Evolutionary conservation across 2,329 filamentous ascomycete species (phyloP), one percentile per base, ranked within the genome.

Genomic region (Clarireedia homoeocarpa): DNA sequence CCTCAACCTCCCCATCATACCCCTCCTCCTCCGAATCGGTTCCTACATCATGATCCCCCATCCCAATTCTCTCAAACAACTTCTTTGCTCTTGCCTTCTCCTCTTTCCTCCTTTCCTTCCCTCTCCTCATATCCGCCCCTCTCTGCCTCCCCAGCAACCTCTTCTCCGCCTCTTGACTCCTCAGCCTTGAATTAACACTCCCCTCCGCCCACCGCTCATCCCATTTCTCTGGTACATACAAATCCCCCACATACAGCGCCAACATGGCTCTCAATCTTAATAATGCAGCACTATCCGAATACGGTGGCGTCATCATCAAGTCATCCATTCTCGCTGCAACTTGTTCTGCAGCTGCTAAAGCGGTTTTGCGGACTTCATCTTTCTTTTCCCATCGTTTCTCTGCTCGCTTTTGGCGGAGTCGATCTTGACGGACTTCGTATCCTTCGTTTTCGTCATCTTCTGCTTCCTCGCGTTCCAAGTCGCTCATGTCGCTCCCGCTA

Each of bases 181-280:
- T 47, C 49, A 38, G 27, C 46, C 7, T 38, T 24, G 15, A 55
- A 53, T 47, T 4, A 46, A 26, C 64, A 62, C 17, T 61, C 58
- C 14, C 48, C 23, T 52, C 44, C 45, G 51, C 20, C 53, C 51
- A 12, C 63, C 9, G 6, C 10, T 59, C 57, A n/a, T 58, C 61
- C 42, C 63, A 58, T 15, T 67, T 24, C 14, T 57, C 51, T 3
- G 76, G 75, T 23, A 84, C 65, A 26, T 73, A 68, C 39, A 96
- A 71, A 68, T 95, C 89, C 6, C 79, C 86, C 15, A 89, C 75
- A 77, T 89, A 95, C 15, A 94, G 73, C 0, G 83, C 81, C 5
- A 91, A 72, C 79, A 90, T 89, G 7, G 81, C 90, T 51, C 89
- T 78, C 24, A 95, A 73, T 48, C 85, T 76, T 47, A 91, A 73